Evolutionary conservation across 1,284 basidiomycete species (phyloP).

Genomic region (Exobasidium rhododendri): DNA sequence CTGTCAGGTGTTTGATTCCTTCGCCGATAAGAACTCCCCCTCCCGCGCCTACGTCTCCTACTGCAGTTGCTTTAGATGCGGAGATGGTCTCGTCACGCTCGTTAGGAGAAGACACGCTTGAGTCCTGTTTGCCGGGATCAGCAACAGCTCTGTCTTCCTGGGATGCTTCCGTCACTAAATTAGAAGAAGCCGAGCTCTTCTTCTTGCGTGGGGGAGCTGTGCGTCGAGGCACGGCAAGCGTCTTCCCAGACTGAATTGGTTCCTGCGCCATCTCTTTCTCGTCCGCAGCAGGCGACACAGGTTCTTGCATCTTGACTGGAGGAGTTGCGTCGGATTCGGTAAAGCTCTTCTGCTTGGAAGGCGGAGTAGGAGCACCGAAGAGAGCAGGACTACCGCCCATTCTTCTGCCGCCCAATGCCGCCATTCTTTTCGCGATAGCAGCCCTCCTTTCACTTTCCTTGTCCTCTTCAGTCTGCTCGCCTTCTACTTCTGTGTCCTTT

Average conservation of each 20-base stretch:
- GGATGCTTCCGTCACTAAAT: background rate
- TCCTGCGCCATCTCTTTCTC: slow-evolving; percentile 20
- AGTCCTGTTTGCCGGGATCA: background rate
- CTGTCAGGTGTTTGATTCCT: background rate
- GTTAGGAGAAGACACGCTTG: background rate
- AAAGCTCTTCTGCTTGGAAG: background rate
- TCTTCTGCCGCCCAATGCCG: slow-evolving; percentile 18
- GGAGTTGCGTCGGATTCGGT: background rate
- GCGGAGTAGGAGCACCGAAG: slow-evolving; percentile 15
- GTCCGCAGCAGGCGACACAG: background rate
- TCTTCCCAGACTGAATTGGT: slow-evolving; percentile 24
- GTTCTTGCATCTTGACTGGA: background rate
- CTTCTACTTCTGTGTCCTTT: background rate
- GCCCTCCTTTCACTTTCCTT: slow-evolving; percentile 19
- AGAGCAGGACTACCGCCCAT: slow-evolving; percentile 18
- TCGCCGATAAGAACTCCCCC: background rate
- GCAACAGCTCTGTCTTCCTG: slow-evolving; percentile 3
- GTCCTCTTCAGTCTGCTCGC: slow-evolving; percentile 21
- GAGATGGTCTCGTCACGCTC: slow-evolving; percentile 6
- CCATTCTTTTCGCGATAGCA: slow-evolving; percentile 22
- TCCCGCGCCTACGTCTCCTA: background rate
- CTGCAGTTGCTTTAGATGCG: slow-evolving; percentile 8
- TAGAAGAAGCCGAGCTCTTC: slow-evolving; percentile 14
- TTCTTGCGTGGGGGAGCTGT: slow-evolving; percentile 41
- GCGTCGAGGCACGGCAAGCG: slow-evolving; percentile 38